Evolutionary conservation across 805 yeast species (phyloP).

Genomic region (Candida coquimbonensis): DNA sequence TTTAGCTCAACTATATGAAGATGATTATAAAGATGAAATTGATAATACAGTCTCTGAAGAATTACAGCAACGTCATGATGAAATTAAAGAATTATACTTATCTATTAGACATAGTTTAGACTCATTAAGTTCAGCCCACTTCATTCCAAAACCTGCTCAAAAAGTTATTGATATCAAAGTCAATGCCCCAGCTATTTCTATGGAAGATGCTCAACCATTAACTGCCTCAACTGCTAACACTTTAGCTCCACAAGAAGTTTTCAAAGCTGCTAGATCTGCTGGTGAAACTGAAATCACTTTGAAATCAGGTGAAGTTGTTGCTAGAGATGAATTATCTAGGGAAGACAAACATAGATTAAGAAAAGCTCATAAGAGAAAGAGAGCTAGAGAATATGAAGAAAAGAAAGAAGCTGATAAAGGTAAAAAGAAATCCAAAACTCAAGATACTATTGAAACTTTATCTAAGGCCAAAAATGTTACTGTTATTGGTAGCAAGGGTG

Average conservation of each 20-base stretch:
- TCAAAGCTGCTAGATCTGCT: slow-evolving; percentile 40
- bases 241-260: slow-evolving; percentile 94
- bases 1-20: slow-evolving; percentile 88
- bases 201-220: slow-evolving; percentile 97
- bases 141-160: slow-evolving; percentile 83
- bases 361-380: slow-evolving; percentile 79
- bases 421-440: slow-evolving; percentile 44
- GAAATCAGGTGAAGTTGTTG: slow-evolving; percentile 71
- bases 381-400: slow-evolving; percentile 43
- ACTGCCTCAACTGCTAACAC: slow-evolving; percentile 65
- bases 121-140: slow-evolving; percentile 89
- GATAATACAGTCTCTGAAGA: slow-evolving; percentile 51
- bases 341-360: slow-evolving; percentile 85
- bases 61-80: slow-evolving; percentile 66
- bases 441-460: slow-evolving; percentile 63
- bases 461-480: slow-evolving; percentile 70
- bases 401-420: slow-evolving; percentile 25
- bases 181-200: slow-evolving; percentile 70
- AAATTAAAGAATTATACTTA: slow-evolving; percentile 59
- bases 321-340: slow-evolving; percentile 73
- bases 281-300: slow-evolving; percentile 57
- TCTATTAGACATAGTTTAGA: slow-evolving; percentile 68
- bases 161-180: slow-evolving; percentile 76
- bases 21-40: slow-evolving; percentile 55
- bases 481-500: slow-evolving; percentile 70